Percentiles rank a stretch among this genome's conserved stretches.
Evolutionary conservation across 129 eudicot species (phyloP).

Genomic region (Erigeron canadensis): DNA sequence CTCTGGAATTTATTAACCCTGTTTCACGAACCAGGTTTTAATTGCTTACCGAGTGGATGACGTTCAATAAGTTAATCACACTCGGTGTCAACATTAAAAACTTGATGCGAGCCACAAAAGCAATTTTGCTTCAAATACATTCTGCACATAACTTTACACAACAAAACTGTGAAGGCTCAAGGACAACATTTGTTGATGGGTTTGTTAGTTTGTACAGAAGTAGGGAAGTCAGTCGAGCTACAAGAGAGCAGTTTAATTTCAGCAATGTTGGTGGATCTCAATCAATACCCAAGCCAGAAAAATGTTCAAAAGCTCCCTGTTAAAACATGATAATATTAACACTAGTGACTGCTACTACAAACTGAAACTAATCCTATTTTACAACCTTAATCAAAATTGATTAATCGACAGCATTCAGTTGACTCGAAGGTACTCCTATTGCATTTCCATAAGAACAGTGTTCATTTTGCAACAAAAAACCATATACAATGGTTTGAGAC

Average conservation of each 20-base stretch:
- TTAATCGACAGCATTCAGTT: too few species aligned
- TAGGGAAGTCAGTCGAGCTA: background rate
- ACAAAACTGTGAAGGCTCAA: background rate
- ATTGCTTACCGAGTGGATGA: background rate
- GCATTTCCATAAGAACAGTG: background rate
- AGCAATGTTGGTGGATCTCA: background rate
- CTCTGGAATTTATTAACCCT: too few species aligned
- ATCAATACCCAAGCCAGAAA: conserved; percentile 1
- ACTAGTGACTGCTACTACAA: background rate
- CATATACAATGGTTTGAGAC: background rate
- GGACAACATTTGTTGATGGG: conserved; percentile 1
- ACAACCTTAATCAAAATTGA: too few species aligned
- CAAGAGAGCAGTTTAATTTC: too few species aligned
- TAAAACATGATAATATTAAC: background rate
- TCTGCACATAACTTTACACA: background rate
- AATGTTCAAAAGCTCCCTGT: conserved; percentile 4
- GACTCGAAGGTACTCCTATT: too few species aligned
- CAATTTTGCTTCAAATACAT: background rate
- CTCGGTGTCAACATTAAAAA: background rate
- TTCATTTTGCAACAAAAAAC: background rate
- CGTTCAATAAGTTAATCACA: background rate
- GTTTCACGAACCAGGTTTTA: too few species aligned
- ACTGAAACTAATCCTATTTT: too few species aligned
- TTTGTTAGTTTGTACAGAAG: background rate
- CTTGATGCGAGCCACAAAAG: background rate